Base-by-base conservation (phyloP, 2,329 filamentous ascomycete species). In the Microdochium bolleyi region DNA sequence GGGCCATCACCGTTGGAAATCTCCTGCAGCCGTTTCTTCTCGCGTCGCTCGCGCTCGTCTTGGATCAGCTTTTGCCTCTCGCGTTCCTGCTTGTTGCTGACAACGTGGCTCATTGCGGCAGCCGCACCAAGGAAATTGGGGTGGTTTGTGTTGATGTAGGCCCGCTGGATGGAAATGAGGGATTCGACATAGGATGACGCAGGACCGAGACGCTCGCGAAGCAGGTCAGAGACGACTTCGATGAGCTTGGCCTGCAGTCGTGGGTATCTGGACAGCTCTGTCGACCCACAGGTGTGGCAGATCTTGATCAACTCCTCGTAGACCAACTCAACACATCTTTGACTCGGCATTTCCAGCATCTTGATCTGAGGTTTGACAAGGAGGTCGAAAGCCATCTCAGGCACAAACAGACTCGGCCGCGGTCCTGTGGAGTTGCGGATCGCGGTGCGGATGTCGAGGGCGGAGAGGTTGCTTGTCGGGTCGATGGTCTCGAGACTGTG, bases 221-320 rank as follows among this genome's bases (percentile, higher is more conserved):
- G 78, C 48, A 99, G 83, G 67, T 99, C 94, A 7, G 94, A 97
- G 2, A 99, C 94, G 19, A 96, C 92, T 71, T 99, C 94, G 57
- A 99, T 99, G 46, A 99, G 84, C 73, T 97, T 97, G 51, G 86
- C 94, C 72, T 99, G 94, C 51, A 99, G 77, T 56, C 94, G 84
- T 13, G 94, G 94, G 69, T 92, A 99, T 57, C 94, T 82, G 51
- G 89, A 88, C 21, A 99, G 82, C 69, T 99, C 94, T 16, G 88
- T 95, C 2, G 91, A 96, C 56, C 94, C 94, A 71, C 94, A 99
- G 1, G 94, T 99, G 68, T 99, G 94, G 73, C 94, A 96, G 60
- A 99, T 97, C 73, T 99, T 99, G 75, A 99, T 99, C 48, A 99
- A 79, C 70, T 99, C 94, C 68, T 99, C 94, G 68, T 99, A 99